Evolutionary conservation across 345 rosid genomes (phyloP).

Genomic region (Leavenworthia alabamica): DNA sequence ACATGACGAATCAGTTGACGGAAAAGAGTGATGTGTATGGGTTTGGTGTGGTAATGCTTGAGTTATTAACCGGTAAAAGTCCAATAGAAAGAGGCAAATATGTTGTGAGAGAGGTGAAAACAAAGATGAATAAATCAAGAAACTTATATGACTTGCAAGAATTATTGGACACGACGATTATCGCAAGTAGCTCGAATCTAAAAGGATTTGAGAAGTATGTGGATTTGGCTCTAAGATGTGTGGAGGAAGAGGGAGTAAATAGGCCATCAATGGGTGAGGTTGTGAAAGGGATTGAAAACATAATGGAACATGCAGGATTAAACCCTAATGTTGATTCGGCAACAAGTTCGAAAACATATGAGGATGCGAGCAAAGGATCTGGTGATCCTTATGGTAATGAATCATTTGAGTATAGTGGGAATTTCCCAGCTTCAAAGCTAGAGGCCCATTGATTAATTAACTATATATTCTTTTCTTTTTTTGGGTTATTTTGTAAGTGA

Average conservation of each 20-base stretch:
- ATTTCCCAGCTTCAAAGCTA: slow-evolving; percentile 33
- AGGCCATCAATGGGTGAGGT: background rate
- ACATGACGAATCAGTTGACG: background rate
- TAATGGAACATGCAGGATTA: background rate
- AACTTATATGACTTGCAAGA: background rate
- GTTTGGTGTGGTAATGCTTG: slow-evolving; percentile 3
- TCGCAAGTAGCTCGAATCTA: background rate
- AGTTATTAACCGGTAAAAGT: background rate
- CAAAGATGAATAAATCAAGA: background rate
- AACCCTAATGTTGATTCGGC: background rate
- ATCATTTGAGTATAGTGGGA: slow-evolving; percentile 5
- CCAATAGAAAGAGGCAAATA: background rate
- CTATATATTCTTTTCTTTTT: background rate
- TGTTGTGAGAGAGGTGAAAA: background rate
- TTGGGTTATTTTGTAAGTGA: background rate
- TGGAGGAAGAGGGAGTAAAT: background rate
- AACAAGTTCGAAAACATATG: background rate
- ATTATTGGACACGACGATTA: background rate
- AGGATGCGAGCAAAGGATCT: background rate
- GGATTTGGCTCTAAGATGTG: background rate
- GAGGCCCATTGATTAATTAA: slow-evolving; percentile 40
- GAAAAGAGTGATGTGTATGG: slow-evolving; percentile 8
- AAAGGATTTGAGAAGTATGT: background rate
- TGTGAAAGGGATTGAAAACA: slow-evolving; percentile 1
- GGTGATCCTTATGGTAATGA: background rate